These are phyloP conservation scores for Rhizopus delemar DNA, from an alignment of 371 early-diverging fungal species.

Conservation along the genomic window DNA sequence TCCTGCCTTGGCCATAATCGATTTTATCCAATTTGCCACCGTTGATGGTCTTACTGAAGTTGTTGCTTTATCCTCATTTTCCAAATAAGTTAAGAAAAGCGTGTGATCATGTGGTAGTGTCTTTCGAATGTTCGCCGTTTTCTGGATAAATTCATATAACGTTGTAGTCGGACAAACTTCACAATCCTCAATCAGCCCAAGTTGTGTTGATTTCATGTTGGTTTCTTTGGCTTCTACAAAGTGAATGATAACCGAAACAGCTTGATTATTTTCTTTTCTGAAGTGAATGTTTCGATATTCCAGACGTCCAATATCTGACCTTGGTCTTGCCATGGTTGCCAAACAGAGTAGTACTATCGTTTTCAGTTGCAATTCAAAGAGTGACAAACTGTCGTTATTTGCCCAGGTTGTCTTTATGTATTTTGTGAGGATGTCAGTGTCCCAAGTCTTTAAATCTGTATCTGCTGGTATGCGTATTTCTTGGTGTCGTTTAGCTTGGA, in stretches of 20 bases:
- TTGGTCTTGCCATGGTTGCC: neutral
- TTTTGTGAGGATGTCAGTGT: neutral
- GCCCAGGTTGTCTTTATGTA: neutral
- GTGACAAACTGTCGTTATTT: neutral
- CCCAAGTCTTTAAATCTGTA: slow-evolving; percentile 1
- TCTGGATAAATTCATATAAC: too few species aligned
- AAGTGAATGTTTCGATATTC: neutral
- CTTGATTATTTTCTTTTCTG: neutral
- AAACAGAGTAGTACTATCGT: neutral
- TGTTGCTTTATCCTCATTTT: neutral
- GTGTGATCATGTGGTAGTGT: too few species aligned
- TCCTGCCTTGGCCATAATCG: neutral
- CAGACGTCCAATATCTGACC: neutral
- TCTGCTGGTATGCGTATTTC: slow-evolving; percentile 1
- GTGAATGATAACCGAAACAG: neutral
- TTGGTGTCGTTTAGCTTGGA: neutral
- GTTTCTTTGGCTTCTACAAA: slow-evolving; percentile 9
- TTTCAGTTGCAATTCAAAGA: neutral
- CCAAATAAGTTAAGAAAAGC: too few species aligned
- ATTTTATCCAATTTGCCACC: neutral
- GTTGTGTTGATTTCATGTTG: neutral
- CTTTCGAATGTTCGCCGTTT: too few species aligned
- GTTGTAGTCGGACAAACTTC: too few species aligned
- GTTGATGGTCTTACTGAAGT: slow-evolving; percentile 2
- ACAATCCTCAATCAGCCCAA: too few species aligned